These are phyloP conservation scores for Macrocybe sp. DNA, from an alignment of 1,284 basidiomycete species.

Conservation along the genomic window DNA sequence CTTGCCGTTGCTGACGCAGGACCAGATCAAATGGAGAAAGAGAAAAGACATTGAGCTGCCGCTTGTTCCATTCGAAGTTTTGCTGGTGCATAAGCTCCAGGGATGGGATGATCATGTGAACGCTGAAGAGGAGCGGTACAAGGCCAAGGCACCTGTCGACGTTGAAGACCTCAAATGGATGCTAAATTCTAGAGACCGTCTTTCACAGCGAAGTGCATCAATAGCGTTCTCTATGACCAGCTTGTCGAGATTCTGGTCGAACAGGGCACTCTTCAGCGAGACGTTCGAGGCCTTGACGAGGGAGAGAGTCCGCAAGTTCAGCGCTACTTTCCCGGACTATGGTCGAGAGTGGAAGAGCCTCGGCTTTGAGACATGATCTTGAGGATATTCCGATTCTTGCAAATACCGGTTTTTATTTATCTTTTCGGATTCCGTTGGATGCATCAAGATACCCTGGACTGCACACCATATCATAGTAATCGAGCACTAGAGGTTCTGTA, in stretches of 20 bases:
- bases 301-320: slow-evolving; percentile 7
- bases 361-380: too few species aligned
- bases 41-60: slow-evolving; percentile 22
- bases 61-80: slow-evolving; percentile 21
- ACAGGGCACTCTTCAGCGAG: slow-evolving; percentile 11
- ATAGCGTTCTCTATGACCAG: too few species aligned
- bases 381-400: too few species aligned
- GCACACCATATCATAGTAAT: too few species aligned
- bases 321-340: too few species aligned
- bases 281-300: slow-evolving; percentile 13
- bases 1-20: slow-evolving; percentile 17
- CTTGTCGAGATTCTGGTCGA: slow-evolving; percentile 5
- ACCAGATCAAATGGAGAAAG: slow-evolving; percentile 13
- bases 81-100: slow-evolving; percentile 27
- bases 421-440: too few species aligned
- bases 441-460: too few species aligned
- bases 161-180: slow-evolving; percentile 14
- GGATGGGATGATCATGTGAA: slow-evolving; percentile 26
- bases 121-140: slow-evolving; percentile 18
- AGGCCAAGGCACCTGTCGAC: slow-evolving; percentile 12
- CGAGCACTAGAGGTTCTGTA: too few species aligned
- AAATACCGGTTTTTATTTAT: too few species aligned
- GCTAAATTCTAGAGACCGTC: neutral
- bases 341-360: too few species aligned
- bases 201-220: too few species aligned